Conservation (phyloP, 345 rosid genomes). For the Corchorus capsularis region DNA sequence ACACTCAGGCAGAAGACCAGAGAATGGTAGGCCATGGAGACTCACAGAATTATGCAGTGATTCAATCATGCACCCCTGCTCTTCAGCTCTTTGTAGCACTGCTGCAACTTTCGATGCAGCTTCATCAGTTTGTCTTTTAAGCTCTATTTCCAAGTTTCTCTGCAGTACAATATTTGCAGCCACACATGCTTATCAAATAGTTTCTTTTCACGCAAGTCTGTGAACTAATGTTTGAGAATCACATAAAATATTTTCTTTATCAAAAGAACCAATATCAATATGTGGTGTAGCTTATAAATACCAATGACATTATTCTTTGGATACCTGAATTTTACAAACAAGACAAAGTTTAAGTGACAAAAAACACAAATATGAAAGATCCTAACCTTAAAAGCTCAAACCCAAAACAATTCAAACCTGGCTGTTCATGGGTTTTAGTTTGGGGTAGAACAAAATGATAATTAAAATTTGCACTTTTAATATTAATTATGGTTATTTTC, state of each 20-base stretch:
- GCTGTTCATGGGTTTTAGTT: too few species aligned
- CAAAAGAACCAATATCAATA: neutral
- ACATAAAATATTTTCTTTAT: neutral
- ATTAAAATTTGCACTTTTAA: too few species aligned
- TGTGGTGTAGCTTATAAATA: neutral
- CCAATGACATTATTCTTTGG: neutral
- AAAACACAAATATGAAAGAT: too few species aligned
- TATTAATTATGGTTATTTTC: too few species aligned
- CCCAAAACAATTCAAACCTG: too few species aligned
- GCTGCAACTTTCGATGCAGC: slow-evolving; percentile 81
- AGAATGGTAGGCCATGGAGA: slow-evolving; percentile 21
- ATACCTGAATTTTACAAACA: too few species aligned
- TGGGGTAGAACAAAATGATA: too few species aligned
- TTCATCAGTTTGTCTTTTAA: slow-evolving; percentile 72
- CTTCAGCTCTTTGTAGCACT: slow-evolving; percentile 86
- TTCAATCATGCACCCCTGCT: slow-evolving; percentile 89
- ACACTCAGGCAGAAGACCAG: slow-evolving; percentile 3
- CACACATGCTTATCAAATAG: slow-evolving; percentile 11
- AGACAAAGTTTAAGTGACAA: too few species aligned
- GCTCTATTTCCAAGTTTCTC: slow-evolving; percentile 69
- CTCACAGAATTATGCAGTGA: slow-evolving; percentile 88
- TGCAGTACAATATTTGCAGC: slow-evolving; percentile 31
- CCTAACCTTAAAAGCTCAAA: too few species aligned
- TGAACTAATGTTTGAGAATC: neutral
- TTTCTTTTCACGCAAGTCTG: neutral